Percentiles rank a stretch among this genome's conserved stretches.
Evolutionary conservation across 306 rosid genomes (phyloP).

Genomic region (Cicer pinnatifidum): DNA sequence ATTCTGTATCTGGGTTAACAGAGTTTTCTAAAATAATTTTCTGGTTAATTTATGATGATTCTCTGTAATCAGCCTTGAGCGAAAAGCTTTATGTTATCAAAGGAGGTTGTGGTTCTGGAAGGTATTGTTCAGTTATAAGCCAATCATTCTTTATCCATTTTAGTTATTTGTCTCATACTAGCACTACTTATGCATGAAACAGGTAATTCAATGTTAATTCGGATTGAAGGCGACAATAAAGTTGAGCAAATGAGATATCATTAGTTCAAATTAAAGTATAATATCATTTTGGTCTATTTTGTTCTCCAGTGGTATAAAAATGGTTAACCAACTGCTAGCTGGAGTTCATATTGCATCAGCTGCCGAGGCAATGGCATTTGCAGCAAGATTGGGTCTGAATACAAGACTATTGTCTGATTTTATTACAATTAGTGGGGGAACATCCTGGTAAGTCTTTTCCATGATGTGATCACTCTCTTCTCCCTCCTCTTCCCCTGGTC

Average conservation of each 20-base stretch:
- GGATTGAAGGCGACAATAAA: conserved; percentile 35
- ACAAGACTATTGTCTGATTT: conserved; percentile 77
- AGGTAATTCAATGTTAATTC: conserved; percentile 37
- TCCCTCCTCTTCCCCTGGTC: conserved; percentile 21
- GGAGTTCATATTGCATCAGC: conserved; percentile 96
- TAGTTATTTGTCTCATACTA: conserved; percentile 36
- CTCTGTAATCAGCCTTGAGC: conserved; percentile 70
- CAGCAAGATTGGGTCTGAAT: conserved; percentile 85
- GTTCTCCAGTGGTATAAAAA: conserved; percentile 80
- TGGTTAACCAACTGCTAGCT: conserved; percentile 97
- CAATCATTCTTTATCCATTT: conserved; percentile 30
- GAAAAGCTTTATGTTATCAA: conserved; percentile 91
- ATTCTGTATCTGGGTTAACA: conserved; percentile 31
- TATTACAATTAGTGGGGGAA: conserved; percentile 71
- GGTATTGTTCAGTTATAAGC: conserved; percentile 59
- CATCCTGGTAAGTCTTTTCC: conserved; percentile 76
- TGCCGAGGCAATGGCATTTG: conserved; percentile 97
- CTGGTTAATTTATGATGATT: conserved; percentile 43
- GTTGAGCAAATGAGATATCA: conserved; percentile 18
- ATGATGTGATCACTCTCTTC: conserved; percentile 29
- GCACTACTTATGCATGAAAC: conserved; percentile 40
- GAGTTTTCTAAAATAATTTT: conserved; percentile 41
- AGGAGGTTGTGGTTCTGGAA: conserved; percentile 93
- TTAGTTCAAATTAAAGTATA: conserved; percentile 9
- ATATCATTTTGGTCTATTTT: conserved; percentile 38